Base-by-base conservation (phyloP, 164 flowering plant species). In the Chimonanthus praecox region DNA sequence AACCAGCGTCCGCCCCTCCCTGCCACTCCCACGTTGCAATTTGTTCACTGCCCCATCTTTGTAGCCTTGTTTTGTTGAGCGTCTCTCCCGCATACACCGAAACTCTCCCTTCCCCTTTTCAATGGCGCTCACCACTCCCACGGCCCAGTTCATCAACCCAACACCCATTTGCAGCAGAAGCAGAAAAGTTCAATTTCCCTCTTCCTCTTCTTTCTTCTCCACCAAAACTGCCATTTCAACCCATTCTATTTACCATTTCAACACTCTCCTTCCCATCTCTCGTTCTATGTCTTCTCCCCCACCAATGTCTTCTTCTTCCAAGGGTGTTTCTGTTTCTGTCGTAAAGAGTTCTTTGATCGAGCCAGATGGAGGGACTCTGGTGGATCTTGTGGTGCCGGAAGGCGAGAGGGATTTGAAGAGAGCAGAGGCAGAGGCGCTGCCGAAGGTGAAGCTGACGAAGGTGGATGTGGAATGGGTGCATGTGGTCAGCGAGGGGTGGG, bases 401-500 rank as follows among this genome's bases (percentile, higher is more conserved):
- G 70, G 76, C 16, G 83, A 89, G 63, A 58, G 89, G 74, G 88
- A 13, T 13, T 43, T 68, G 58, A 89, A 82, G 85, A 77, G 64
- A 11, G 47, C 21, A 10, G 92, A 91, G 78, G 92, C 89, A 1
- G 88, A 80, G 76, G 48, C 77, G 68, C 54, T 94, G 86, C 92
- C 96, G 0, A 85, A 83, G 69, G 90, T 88, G 71, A 69, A 61
- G 80, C 77, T 94, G 20, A 82, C 89, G 2, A 77, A 77, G 81
- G 83, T 92, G 51, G 99, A 94, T 82, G 47, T 94, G 45, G 93
- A 92, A 67, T 94, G 99, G 99, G 92, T 90, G 3, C 99, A 94
- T 69, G 94, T 92, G 50, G 75, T 94, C n/a, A 87, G 97, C 72
- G 95, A 94, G 74, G 99, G 99, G 3, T 94, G 99, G 99, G 97